These are phyloP conservation scores for Aspergillus brunneoviolaceus DNA, from an alignment of 2,329 filamentous ascomycete genomes.

Conservation along the genomic window DNA sequence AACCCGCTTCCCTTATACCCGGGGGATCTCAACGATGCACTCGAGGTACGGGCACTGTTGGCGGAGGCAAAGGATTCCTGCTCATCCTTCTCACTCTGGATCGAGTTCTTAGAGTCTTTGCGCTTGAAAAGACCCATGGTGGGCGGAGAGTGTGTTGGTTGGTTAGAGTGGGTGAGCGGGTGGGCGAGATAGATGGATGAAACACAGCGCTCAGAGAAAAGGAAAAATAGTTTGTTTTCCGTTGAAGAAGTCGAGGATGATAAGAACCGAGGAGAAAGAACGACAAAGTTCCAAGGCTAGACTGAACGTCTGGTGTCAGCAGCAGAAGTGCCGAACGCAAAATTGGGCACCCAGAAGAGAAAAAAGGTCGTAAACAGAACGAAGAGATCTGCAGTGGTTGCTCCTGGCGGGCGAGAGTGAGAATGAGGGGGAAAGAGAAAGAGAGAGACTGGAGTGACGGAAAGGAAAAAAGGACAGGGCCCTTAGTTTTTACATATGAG, in stretches of 20 bases:
- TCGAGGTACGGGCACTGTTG: conserved; percentile 46
- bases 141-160: conserved; percentile 3
- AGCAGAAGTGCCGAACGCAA: conserved; percentile 2
- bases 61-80: conserved; percentile 40
- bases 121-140: conserved; percentile 49
- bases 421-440: neutral
- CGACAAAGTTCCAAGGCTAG: neutral
- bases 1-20: conserved; percentile 48
- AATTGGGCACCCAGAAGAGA: conserved; percentile 8
- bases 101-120: conserved; percentile 45
- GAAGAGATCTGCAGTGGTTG: conserved; percentile 23
- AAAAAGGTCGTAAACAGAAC: conserved; percentile 13
- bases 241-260: neutral
- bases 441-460: neutral
- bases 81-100: conserved; percentile 40
- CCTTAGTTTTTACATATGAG: conserved; percentile 4
- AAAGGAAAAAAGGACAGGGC: conserved; percentile 3
- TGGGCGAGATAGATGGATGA: neutral
- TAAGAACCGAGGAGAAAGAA: neutral
- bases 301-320: neutral
- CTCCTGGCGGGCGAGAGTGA: neutral
- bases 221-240: neutral
- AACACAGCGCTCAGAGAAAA: neutral
- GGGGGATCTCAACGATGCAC: conserved; percentile 53
- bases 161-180: neutral